Conservation (phyloP, 495 filamentous ascomycete species). For the Ascobolus immersus region DNA sequence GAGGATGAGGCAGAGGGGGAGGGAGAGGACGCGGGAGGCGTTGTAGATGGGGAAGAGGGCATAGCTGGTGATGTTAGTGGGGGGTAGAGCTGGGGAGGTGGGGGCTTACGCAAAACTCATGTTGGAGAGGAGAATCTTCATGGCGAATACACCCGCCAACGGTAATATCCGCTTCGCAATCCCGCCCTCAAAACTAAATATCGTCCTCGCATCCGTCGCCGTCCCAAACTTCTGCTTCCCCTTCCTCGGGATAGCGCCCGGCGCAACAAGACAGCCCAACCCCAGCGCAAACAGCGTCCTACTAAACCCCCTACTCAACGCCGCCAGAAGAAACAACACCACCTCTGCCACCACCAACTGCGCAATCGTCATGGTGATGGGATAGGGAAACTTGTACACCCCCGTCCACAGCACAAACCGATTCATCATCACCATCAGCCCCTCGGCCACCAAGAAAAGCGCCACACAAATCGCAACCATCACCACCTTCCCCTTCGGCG, state of each 20-base stretch:
- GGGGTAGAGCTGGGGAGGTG: neutral
- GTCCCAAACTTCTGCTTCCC: slow-evolving; percentile 10
- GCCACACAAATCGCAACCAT: slow-evolving; percentile 24
- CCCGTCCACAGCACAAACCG: slow-evolving; percentile 24
- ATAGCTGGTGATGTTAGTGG: slow-evolving; percentile 15
- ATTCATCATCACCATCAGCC: slow-evolving; percentile 25
- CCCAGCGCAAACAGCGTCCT: slow-evolving; percentile 17
- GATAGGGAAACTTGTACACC: slow-evolving; percentile 29
- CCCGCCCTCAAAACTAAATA: slow-evolving; percentile 24
- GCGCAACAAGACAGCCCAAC: slow-evolving; percentile 18
- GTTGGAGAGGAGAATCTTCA: slow-evolving; percentile 25
- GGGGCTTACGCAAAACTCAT: slow-evolving; percentile 23
- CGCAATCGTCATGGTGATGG: slow-evolving; percentile 24
- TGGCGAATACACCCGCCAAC: slow-evolving; percentile 22
- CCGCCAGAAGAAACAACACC: slow-evolving; percentile 18
- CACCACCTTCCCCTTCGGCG: slow-evolving; percentile 24
- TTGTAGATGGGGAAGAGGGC: slow-evolving; percentile 25
- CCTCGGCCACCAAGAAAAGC: slow-evolving; percentile 20
- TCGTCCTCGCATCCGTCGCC: slow-evolving; percentile 18
- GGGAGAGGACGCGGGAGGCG: slow-evolving; percentile 22
- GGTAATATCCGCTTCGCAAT: slow-evolving; percentile 21
- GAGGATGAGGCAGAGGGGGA: slow-evolving; percentile 22
- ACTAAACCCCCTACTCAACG: slow-evolving; percentile 18
- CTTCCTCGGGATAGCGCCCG: slow-evolving; percentile 10
- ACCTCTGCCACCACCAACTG: slow-evolving; percentile 25